A percentile compares a stretch with the other conserved stretches of the same genome.
These are phyloP conservation scores for Anthostomella pinea DNA, from an alignment of 2,329 filamentous ascomycete genomes.

Conservation along the genomic window DNA sequence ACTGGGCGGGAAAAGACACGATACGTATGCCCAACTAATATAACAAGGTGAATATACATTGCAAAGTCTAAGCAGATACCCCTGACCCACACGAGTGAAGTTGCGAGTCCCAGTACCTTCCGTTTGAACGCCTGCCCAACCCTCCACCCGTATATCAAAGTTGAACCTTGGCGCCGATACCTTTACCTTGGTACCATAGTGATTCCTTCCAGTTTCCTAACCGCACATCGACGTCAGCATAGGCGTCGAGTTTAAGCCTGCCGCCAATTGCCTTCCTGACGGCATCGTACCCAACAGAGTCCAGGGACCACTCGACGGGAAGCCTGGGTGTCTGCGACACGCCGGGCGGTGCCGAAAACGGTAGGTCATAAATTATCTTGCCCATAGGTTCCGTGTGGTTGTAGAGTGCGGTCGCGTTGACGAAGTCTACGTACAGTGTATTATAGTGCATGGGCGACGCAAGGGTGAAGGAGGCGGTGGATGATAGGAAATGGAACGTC, in stretches of 20 bases:
- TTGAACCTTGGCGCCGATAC: slow-evolving; percentile 57
- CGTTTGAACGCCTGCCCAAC: too few relatives aligned
- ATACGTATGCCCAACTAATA: too few relatives aligned
- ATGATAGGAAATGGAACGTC: slow-evolving; percentile 82
- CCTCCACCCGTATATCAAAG: too few relatives aligned
- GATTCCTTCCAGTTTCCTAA: slow-evolving; percentile 73
- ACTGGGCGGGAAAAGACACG: too few relatives aligned
- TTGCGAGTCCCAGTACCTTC: too few relatives aligned
- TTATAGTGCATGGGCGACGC: slow-evolving; percentile 73
- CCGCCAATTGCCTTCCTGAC: slow-evolving; percentile 79
- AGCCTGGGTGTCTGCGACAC: slow-evolving; percentile 69
- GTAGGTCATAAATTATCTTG: slow-evolving; percentile 68
- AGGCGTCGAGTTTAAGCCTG: slow-evolving; percentile 71
- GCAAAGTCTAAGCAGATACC: too few relatives aligned
- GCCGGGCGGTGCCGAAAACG: slow-evolving; percentile 77
- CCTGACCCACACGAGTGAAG: too few relatives aligned
- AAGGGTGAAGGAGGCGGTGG: slow-evolving; percentile 80
- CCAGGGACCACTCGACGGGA: slow-evolving; percentile 77
- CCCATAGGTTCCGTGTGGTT: slow-evolving; percentile 77
- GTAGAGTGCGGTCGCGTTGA: slow-evolving; percentile 85
- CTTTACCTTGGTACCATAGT: slow-evolving; percentile 67
- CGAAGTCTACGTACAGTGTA: slow-evolving; percentile 70
- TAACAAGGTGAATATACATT: too few relatives aligned
- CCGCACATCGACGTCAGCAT: slow-evolving; percentile 70
- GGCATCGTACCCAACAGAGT: slow-evolving; percentile 78